phyloP scores from a whole-genome alignment of 345 rosid species.

The Citrus inodora region DNA sequence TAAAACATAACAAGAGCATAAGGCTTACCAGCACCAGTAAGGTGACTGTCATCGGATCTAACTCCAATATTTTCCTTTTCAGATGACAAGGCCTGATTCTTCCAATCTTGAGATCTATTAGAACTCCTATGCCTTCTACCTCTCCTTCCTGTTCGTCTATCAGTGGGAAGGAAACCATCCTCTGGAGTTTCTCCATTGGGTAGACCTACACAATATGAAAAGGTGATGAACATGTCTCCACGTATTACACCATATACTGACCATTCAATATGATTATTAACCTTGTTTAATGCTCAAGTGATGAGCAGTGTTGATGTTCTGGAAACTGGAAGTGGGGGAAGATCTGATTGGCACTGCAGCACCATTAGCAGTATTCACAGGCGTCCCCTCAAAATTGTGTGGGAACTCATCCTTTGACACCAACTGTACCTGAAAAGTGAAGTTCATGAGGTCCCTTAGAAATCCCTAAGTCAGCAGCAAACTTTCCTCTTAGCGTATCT shows the following conservation, averaged over 20 bases:
- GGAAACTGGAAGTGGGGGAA: conserved; percentile 23
- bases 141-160: conserved; percentile 60
- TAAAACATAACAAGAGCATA: conserved; percentile 2
- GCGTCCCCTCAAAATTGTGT: conserved; percentile 30
- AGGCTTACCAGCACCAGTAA: conserved; percentile 35
- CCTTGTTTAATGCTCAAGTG: conserved; percentile 45
- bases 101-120: conserved; percentile 50
- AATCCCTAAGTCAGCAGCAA: neutral
- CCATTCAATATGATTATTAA: conserved; percentile 23
- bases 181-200: conserved; percentile 37
- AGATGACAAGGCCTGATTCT: conserved; percentile 32
- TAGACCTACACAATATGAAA: conserved; percentile 35
- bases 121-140: conserved; percentile 74
- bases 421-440: conserved; percentile 40
- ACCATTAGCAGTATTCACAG: conserved; percentile 27
- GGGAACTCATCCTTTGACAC: conserved; percentile 29
- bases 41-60: conserved; percentile 27
- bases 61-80: conserved; percentile 49
- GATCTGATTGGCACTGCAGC: conserved; percentile 21
- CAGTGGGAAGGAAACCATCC: conserved; percentile 45
- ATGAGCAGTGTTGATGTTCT: conserved; percentile 17
- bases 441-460: neutral
- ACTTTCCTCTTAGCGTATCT: neutral
- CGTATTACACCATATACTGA: conserved; percentile 7
- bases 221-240: conserved; percentile 8